Evolutionary conservation across 2,329 filamentous ascomycete species (phyloP).

Genomic region (Hymenoscyphus albidus): DNA sequence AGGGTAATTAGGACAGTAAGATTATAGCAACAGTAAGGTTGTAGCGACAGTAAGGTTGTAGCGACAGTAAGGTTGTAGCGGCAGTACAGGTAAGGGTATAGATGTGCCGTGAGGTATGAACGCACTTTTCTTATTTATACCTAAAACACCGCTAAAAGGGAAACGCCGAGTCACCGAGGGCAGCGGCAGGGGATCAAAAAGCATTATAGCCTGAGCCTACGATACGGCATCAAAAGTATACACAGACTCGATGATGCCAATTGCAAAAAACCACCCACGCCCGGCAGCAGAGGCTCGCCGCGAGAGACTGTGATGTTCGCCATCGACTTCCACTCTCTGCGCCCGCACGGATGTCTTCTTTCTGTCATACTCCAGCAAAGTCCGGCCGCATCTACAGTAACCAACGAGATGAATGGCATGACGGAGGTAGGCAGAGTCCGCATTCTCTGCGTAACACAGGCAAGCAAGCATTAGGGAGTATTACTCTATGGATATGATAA

Average conservation of each 20-base stretch:
- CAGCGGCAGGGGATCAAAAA: no score
- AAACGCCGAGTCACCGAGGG: no score
- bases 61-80: no score
- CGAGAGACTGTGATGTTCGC: not conserved
- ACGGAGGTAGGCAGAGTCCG: not conserved
- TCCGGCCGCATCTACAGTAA: not conserved
- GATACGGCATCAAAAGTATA: not conserved
- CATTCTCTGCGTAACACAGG: not conserved
- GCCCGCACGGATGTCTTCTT: not conserved
- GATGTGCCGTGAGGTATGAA: no score
- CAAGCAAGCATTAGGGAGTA: not conserved
- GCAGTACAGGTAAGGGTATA: no score
- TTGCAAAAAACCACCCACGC: not conserved
- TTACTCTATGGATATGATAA: not conserved
- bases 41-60: no score
- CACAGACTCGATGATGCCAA: not conserved
- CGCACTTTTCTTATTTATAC: no score
- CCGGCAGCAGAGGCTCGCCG: not conserved
- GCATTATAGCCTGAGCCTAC: no score
- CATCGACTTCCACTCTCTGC: not conserved
- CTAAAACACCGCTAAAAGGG: no score
- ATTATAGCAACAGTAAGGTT: no score
- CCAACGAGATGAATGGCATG: not conserved
- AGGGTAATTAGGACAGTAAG: no score
- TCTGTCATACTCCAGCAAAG: not conserved